These are phyloP conservation scores for Capronia epimyces DNA, from an alignment of 2,329 filamentous ascomycete genomes.

Conservation along the genomic window DNA sequence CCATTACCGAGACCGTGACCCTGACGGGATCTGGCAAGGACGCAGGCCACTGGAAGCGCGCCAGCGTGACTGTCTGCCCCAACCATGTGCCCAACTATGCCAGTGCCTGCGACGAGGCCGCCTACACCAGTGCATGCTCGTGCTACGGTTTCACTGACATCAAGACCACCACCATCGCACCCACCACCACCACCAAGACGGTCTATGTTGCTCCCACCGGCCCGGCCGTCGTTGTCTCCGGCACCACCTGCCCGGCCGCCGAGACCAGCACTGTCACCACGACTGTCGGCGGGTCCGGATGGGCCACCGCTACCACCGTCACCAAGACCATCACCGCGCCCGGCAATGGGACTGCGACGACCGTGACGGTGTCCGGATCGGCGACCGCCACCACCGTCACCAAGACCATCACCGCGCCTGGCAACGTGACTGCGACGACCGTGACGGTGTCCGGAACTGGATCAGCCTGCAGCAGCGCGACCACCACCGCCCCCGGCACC, in stretches of 20 bases:
- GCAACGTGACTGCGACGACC: not conserved
- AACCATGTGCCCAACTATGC: constrained; percentile 30
- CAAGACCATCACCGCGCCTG: constrained; percentile 1
- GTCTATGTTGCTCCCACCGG: constrained; percentile 24
- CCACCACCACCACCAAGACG: constrained; percentile 29
- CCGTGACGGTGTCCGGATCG: constrained; percentile 2
- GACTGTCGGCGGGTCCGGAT: not conserved
- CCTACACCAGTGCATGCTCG: constrained; percentile 26
- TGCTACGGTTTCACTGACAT: constrained; percentile 23
- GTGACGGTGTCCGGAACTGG: not conserved
- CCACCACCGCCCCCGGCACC: constrained; percentile 1
- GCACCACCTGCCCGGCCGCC: constrained; percentile 17
- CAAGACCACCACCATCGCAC: constrained; percentile 25
- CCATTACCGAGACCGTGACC: constrained; percentile 19
- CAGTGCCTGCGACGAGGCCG: constrained; percentile 24
- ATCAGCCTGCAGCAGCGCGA: not conserved
- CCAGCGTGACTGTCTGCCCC: constrained; percentile 26
- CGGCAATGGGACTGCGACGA: not conserved
- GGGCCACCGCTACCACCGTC: constrained; percentile 2
- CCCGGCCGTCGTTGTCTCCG: constrained; percentile 2
- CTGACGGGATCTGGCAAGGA: constrained; percentile 11
- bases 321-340: constrained; percentile 11
- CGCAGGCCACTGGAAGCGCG: constrained; percentile 18
- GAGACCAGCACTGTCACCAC: constrained; percentile 4
- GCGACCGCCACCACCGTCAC: constrained; percentile 10